Evolutionary conservation across 2,329 filamentous ascomycete genomes (phyloP).

Genomic region (Colletotrichum brevisporum): DNA sequence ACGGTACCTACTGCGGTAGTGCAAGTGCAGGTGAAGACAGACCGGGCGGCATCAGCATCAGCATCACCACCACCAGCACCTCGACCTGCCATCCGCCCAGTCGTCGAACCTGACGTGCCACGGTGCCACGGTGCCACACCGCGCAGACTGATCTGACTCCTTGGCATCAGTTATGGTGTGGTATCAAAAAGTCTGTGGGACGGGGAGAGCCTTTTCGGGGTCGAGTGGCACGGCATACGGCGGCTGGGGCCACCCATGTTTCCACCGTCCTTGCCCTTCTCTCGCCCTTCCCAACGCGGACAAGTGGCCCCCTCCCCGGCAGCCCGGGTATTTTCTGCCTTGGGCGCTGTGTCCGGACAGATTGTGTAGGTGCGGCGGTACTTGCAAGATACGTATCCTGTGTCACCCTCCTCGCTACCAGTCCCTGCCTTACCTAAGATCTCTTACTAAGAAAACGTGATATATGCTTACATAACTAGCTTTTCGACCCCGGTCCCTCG

Average conservation of each 20-base stretch:
- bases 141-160: constrained; percentile 38
- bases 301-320: constrained; percentile 32
- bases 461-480: neutral
- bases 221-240: constrained; percentile 36
- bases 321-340: constrained; percentile 37
- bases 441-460: neutral
- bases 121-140: constrained; percentile 20
- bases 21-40: too few relatives aligned
- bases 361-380: neutral
- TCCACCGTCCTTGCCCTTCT: constrained; percentile 28
- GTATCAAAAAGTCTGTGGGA: constrained; percentile 35
- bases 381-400: neutral
- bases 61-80: constrained; percentile 6
- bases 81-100: constrained; percentile 36
- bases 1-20: neutral
- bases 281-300: constrained; percentile 33
- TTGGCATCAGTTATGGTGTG: constrained; percentile 36
- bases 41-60: neutral
- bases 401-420: neutral
- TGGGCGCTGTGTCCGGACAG: constrained; percentile 18
- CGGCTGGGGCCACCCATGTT: constrained; percentile 37
- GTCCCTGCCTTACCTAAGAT: neutral
- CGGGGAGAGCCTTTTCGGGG: constrained; percentile 37
- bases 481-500: constrained; percentile 13
- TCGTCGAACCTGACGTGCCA: constrained; percentile 35